Conservation (phyloP, 1,139 yeast species). For the Pneumocystis wakefieldiae region DNA sequence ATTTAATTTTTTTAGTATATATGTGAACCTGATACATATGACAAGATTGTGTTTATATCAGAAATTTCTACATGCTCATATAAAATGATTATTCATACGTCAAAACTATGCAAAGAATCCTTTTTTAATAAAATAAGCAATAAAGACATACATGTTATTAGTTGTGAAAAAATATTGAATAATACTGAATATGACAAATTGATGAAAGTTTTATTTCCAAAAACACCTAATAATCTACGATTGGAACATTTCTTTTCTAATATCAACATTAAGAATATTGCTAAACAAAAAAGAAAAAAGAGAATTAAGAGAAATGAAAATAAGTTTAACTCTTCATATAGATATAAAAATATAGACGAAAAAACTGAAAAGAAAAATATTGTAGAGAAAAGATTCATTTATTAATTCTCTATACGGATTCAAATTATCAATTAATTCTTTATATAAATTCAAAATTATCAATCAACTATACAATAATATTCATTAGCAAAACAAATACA, state of each 20-base stretch:
- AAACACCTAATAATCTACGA: not conserved
- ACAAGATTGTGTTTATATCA: conserved; percentile 31
- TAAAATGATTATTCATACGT: conserved; percentile 42
- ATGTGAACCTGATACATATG: conserved; percentile 37
- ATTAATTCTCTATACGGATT: no score
- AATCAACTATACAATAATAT: no score
- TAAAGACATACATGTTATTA: conserved; percentile 30
- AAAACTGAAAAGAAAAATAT: no score
- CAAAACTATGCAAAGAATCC: conserved; percentile 41
- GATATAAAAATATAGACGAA: not conserved
- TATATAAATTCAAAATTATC: no score
- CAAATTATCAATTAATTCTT: no score
- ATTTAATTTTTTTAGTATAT: not conserved
- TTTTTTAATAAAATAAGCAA: conserved; percentile 34
- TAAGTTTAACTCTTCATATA: not conserved
- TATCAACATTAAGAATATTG: not conserved
- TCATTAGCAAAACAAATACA: no score
- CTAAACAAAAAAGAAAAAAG: not conserved
- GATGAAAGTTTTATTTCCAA: conserved; percentile 7
- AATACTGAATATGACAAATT: conserved; percentile 5
- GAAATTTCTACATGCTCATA: conserved; percentile 68
- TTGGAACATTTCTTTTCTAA: not conserved
- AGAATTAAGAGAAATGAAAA: not conserved
- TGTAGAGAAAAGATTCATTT: no score
- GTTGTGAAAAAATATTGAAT: conserved; percentile 28